Conservation (phyloP, 345 rosid species). For the Noccaea caerulescens region DNA sequence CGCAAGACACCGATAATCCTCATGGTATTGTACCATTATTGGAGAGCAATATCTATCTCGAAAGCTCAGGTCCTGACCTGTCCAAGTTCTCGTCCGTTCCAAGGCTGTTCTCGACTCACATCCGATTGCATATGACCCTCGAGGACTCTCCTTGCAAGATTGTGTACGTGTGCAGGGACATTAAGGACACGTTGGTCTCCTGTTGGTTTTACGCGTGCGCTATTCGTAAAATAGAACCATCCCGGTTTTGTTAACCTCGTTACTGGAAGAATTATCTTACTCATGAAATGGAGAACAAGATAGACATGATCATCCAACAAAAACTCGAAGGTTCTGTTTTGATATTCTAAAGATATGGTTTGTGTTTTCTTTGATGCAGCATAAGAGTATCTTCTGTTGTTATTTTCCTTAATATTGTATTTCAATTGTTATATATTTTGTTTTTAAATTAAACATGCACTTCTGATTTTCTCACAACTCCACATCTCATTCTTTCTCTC, state of each 20-base stretch:
- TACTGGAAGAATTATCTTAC: conserved; percentile 43
- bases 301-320: conserved; percentile 37
- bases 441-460: no score
- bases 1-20: no score
- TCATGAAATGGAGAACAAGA: conserved; percentile 34
- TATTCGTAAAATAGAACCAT: background rate
- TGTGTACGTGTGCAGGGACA: conserved; percentile 29
- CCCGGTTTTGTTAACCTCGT: no score
- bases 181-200: conserved; percentile 22
- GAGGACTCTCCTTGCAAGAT: conserved; percentile 38
- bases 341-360: conserved; percentile 11
- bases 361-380: background rate
- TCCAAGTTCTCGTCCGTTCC: conserved; percentile 20
- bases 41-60: no score
- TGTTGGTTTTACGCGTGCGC: conserved; percentile 18
- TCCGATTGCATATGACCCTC: background rate
- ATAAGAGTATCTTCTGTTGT: background rate
- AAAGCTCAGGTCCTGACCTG: no score
- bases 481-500: no score
- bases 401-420: background rate
- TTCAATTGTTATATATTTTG: background rate
- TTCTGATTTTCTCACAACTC: no score
- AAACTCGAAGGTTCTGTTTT: conserved; percentile 39
- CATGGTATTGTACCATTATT: no score
- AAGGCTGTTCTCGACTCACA: conserved; percentile 28